Base-by-base conservation (phyloP, 495 filamentous ascomycete species). In the Lentithecium fluviatile region DNA sequence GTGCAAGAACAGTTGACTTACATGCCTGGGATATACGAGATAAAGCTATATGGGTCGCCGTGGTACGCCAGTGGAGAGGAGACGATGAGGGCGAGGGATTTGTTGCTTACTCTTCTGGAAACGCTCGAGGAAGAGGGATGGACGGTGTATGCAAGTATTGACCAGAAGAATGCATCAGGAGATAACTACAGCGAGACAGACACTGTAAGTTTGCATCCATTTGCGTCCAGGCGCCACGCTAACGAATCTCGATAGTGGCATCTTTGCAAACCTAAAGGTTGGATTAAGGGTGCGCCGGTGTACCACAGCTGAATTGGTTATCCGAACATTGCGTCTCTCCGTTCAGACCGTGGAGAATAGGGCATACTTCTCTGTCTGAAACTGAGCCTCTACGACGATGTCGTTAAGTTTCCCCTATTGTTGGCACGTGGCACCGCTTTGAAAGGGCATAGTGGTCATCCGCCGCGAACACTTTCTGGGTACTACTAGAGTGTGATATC, bases 121-220 rank as follows among this genome's bases (percentile, higher is more conserved):
- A 36, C 20, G 13, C 43, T 69, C 17, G 63, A 69, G 42, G n/a
- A n/a, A n/a, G n/a, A n/a, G 36, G 66, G 66, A 12, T 69, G 60
- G 53, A 63, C 50, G 1, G 49, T 66, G 15, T 66, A n/a, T 32
- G 59, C 66, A 13, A 66, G 54, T 21, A 40, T 69, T n/a, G 54
- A 64, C 19, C 66, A 69, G 63, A 63, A 66, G 43, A 58, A 49
- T 23, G 55, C n/a, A n/a, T n/a, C 55, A 26, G 26, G 20, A 3
- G 24, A 40, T 10, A 42, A 69, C 24, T 15, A 19, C 20, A 42
- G n/a, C 19, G 62, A 58, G 42, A 62, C 57, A 19, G 66, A 69
- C 51, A 66, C 50, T 6, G 47, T 60, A 43, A 52, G 47, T 52
- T 19, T 25, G 43, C 25, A 26, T n/a, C 4, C 2, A 24, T 11